Evolutionary conservation across 495 filamentous ascomycete genomes (phyloP).

Genomic region (Penicillium bovifimosum): DNA sequence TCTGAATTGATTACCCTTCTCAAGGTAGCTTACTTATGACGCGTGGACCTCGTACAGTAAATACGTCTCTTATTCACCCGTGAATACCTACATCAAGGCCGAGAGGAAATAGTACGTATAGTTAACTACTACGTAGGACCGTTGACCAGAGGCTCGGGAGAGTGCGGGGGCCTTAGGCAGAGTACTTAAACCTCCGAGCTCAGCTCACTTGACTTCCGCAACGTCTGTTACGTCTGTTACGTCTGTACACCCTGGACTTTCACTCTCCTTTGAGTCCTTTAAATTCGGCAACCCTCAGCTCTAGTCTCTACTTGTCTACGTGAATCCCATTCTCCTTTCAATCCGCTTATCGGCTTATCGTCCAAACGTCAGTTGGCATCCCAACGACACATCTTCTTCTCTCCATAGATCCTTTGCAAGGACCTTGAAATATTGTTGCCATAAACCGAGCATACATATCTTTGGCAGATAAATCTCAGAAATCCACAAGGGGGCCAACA

Average conservation of each 20-base stretch:
- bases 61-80: not conserved
- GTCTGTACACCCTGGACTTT: not conserved
- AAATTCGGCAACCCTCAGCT: not conserved
- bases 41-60: no score
- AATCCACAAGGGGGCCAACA: not conserved
- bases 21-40: not conserved
- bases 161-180: constrained; percentile 1
- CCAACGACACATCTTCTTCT: not conserved
- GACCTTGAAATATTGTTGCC: not conserved
- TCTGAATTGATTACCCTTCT: constrained; percentile 1
- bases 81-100: not conserved
- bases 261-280: not conserved
- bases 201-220: not conserved
- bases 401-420: not conserved
- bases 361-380: constrained; percentile 6
- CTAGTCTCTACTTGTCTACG: not conserved
- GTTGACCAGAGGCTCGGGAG: no score
- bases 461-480: not conserved
- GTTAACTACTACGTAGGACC: no score
- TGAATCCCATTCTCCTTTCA: constrained; percentile 1
- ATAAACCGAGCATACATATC: not conserved
- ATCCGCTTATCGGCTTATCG: constrained; percentile 11
- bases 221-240: no score
- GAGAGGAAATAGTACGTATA: not conserved
- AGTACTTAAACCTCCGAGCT: not conserved